Evolutionary conservation across 1,139 yeast genomes (phyloP), one percentile per base, ranked within the genome.

Genomic region (Tardiomyces blankii): DNA sequence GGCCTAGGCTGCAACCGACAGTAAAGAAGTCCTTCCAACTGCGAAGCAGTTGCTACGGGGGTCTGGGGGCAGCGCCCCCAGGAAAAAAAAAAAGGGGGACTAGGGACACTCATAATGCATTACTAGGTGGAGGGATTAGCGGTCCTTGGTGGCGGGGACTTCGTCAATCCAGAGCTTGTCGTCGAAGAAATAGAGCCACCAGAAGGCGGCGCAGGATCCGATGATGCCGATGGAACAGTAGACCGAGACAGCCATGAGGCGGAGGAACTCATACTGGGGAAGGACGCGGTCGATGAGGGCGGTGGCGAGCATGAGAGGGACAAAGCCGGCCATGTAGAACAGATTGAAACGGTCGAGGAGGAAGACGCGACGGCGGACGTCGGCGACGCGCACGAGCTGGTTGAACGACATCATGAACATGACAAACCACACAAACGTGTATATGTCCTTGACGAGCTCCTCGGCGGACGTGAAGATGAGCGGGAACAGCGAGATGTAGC

Each of bases 401-500:
- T 78, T 74, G 63, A 84, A 80, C 46, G 87, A 80, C 53, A 79
- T 74, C 53, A 80, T 76, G 61, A 81, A 85, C 47, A 87, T 77
- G 43, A 86, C 78, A 58, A 85, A 80, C 96, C 97, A 91, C 41
- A 83, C 80, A 51, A 81, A 73, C 0, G 96, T 85, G 65, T 84
- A 86, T n/a, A 80, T 62, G 13, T 78, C 72, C 61, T 89, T 91
- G 48, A 91, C 68, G 27, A 83, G 62, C 73, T 87, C 81, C 61
- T 88, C 95, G 41, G 80, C 81, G 18, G 87, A 74, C 3, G 94
- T 86, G 65, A 75, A 89, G 39, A 93, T 72, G 47, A 91, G 73
- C 2, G 99, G 98, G 65, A 89, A 87, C 45, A 91, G 67, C 2
- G 96, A 84, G 4, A 86, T 84, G 60, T 86, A 85, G 0, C 96